These are phyloP conservation scores for Alternaria solani DNA, from an alignment of 2,329 filamentous ascomycete genomes.

Conservation along the genomic window DNA sequence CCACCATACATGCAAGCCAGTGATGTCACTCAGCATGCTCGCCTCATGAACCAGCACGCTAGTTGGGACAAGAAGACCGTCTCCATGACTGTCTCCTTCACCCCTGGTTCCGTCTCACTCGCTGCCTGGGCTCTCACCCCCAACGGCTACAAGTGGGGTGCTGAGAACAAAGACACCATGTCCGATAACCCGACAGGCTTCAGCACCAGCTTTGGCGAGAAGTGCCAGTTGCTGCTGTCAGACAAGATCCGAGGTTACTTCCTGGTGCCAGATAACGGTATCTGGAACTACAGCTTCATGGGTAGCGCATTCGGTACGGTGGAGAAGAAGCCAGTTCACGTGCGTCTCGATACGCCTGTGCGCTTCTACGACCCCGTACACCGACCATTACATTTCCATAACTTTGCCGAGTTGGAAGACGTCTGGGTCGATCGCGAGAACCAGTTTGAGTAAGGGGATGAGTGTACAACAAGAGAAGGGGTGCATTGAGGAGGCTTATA, in stretches of 20 bases:
- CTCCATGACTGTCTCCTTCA: conserved; percentile 95
- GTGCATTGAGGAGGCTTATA: neutral
- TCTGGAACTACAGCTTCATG: conserved; percentile 99
- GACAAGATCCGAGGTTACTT: conserved; percentile 97
- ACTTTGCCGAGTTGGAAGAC: conserved; percentile 96
- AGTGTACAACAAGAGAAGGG: neutral
- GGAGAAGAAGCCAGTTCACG: conserved; percentile 89
- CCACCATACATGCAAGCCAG: conserved; percentile 94
- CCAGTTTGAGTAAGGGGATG: conserved; percentile 77
- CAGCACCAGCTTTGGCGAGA: conserved; percentile 89
- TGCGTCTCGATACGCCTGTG: conserved; percentile 89
- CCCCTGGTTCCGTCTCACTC: conserved; percentile 92
- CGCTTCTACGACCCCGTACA: conserved; percentile 94
- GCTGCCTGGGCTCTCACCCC: conserved; percentile 94
- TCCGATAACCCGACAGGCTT: conserved; percentile 96
- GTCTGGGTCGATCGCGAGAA: conserved; percentile 93
- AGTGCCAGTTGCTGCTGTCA: conserved; percentile 90
- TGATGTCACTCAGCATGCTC: conserved; percentile 93
- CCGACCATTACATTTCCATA: conserved; percentile 93
- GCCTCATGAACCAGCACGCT: conserved; percentile 83
- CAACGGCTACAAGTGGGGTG: conserved; percentile 94
- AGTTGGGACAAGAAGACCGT: conserved; percentile 89
- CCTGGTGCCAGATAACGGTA: conserved; percentile 85
- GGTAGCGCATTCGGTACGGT: conserved; percentile 85
- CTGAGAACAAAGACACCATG: conserved; percentile 89